Evolutionary conservation across 116 monocot species (phyloP).

Genomic region (Dioscorea cayenensis): DNA sequence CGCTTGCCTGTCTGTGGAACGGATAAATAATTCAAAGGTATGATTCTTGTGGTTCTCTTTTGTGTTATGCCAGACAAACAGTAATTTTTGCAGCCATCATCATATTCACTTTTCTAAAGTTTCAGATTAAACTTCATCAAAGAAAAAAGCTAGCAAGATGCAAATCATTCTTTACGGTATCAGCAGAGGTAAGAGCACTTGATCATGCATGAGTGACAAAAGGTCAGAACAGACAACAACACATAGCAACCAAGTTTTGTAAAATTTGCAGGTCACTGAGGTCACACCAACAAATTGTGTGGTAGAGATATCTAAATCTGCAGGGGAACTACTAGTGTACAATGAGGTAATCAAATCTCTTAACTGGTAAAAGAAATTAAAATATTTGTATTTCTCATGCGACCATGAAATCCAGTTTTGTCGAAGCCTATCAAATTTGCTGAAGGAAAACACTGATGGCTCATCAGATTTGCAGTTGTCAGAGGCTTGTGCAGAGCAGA

Average conservation of each 20-base stretch:
- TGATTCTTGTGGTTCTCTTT: neutral
- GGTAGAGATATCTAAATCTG: conserved; percentile 51
- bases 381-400: neutral
- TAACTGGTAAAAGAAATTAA: neutral
- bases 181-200: conserved; percentile 45
- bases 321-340: conserved; percentile 42
- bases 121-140: conserved; percentile 50
- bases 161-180: conserved; percentile 32
- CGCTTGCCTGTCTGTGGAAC: conserved; percentile 37
- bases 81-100: neutral
- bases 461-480: conserved; percentile 11
- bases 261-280: conserved; percentile 42
- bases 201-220: neutral
- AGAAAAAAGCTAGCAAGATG: conserved; percentile 23
- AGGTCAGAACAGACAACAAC: neutral
- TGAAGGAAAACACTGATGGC: conserved; percentile 16
- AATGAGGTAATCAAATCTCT: conserved; percentile 37
- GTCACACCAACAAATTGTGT: conserved; percentile 62
- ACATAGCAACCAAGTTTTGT: neutral
- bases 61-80: neutral
- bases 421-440: conserved; percentile 37
- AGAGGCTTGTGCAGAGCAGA: neutral
- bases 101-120: neutral
- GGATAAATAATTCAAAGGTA: conserved; percentile 47
- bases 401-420: conserved; percentile 40